Evolutionary conservation across 805 yeast genomes (phyloP).

Genomic region (Pichia insulana): DNA sequence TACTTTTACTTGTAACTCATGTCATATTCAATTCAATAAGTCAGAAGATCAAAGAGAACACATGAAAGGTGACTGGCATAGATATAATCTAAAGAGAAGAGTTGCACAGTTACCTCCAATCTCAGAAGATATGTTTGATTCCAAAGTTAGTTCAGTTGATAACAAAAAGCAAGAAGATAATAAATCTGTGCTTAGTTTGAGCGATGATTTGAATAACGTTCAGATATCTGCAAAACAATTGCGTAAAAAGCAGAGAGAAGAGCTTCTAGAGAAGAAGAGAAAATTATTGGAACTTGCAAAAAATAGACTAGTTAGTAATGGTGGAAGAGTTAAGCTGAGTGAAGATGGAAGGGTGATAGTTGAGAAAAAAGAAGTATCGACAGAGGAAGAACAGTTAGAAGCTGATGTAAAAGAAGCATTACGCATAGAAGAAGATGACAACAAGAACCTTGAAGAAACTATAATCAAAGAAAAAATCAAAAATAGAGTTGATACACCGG

Average conservation of each 20-base stretch:
- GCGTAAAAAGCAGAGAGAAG: slow-evolving; percentile 43
- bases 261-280: slow-evolving; percentile 38
- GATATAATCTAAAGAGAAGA: slow-evolving; percentile 88
- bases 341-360: slow-evolving; percentile 21
- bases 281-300: slow-evolving; percentile 40
- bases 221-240: slow-evolving; percentile 31
- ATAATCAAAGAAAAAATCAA: slow-evolving; percentile 37
- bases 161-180: slow-evolving; percentile 21
- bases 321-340: slow-evolving; percentile 18
- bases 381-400: slow-evolving; percentile 14
- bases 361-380: slow-evolving; percentile 10
- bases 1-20: slow-evolving; percentile 72
- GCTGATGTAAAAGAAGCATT: slow-evolving; percentile 15
- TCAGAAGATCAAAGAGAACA: slow-evolving; percentile 84
- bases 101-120: slow-evolving; percentile 79
- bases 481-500: slow-evolving; percentile 39
- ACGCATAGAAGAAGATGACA: slow-evolving; percentile 13
- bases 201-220: slow-evolving; percentile 11
- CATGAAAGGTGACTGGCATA: slow-evolving; percentile 98
- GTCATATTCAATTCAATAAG: slow-evolving; percentile 69
- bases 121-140: slow-evolving; percentile 21
- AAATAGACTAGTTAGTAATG: slow-evolving; percentile 30
- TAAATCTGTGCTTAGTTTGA: slow-evolving; percentile 1
- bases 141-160: slow-evolving; percentile 20
- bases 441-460: slow-evolving; percentile 30